phyloP scores from a whole-genome alignment of 2,329 filamentous ascomycete genomes.

The Colletotrichum sp. region DNA sequence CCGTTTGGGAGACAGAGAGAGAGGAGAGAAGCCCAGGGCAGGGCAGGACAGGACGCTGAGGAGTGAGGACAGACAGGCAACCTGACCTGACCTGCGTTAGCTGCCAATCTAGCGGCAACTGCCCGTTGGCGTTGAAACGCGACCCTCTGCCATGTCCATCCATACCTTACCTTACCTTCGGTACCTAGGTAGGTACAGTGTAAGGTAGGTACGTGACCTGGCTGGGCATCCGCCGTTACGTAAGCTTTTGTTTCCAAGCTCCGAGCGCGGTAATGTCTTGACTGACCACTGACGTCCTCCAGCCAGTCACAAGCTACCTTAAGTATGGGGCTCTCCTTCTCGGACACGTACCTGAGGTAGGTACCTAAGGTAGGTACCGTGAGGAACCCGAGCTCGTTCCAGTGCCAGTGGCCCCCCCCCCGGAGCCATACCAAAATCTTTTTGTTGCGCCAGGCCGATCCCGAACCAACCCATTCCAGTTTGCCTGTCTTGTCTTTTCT shows the following conservation, averaged over 20 bases:
- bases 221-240: background rate
- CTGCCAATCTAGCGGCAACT: background rate
- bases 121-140: background rate
- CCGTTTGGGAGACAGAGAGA: background rate
- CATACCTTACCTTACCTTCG: background rate
- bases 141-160: too few species aligned
- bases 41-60: too few species aligned
- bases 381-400: background rate
- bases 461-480: background rate
- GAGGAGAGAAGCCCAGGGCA: background rate
- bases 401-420: background rate
- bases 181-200: background rate
- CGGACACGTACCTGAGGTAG: background rate
- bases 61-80: background rate
- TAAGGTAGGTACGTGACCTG: background rate
- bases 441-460: slow-evolving; percentile 14
- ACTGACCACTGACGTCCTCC: background rate
- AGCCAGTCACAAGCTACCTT: background rate
- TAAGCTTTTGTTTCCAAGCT: background rate
- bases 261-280: background rate
- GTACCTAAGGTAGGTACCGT: background rate
- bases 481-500: background rate
- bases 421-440: slow-evolving; percentile 16
- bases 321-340: background rate
- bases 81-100: background rate